Evolutionary conservation across 331 rosid species (phyloP).

Genomic region (Malus hybrid): DNA sequence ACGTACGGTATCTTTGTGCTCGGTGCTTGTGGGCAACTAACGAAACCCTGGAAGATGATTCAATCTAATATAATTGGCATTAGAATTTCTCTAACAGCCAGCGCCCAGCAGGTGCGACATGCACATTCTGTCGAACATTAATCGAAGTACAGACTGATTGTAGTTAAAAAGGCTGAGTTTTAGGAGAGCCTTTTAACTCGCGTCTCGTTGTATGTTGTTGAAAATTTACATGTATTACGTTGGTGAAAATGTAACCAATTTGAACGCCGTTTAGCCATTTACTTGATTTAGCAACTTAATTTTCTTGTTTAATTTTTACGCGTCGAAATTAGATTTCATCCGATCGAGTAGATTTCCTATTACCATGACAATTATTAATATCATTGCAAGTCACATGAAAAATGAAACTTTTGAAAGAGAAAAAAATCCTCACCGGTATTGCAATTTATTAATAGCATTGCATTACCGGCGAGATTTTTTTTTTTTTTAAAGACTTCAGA

Average conservation of each 20-base stretch:
- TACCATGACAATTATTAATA: too few species aligned
- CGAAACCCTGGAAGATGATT: neutral
- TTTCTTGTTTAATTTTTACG: neutral
- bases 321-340: neutral
- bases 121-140: slow-evolving; percentile 8
- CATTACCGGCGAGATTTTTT: too few species aligned
- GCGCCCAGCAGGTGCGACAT: neutral
- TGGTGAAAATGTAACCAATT: neutral
- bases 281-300: neutral
- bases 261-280: neutral
- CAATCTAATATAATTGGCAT: neutral
- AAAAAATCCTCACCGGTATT: too few species aligned
- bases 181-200: slow-evolving; percentile 12
- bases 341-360: neutral
- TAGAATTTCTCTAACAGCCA: neutral
- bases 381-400: too few species aligned
- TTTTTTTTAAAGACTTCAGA: too few species aligned
- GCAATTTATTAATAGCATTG: too few species aligned
- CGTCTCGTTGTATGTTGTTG: neutral
- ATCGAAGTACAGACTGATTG: neutral
- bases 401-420: too few species aligned
- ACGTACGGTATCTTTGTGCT: neutral
- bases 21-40: neutral
- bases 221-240: slow-evolving; percentile 6
- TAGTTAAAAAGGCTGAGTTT: slow-evolving; percentile 9